These are phyloP conservation scores for Magnaporthiopsis rhizophila DNA, from an alignment of 2,329 filamentous ascomycete species.

Conservation along the genomic window DNA sequence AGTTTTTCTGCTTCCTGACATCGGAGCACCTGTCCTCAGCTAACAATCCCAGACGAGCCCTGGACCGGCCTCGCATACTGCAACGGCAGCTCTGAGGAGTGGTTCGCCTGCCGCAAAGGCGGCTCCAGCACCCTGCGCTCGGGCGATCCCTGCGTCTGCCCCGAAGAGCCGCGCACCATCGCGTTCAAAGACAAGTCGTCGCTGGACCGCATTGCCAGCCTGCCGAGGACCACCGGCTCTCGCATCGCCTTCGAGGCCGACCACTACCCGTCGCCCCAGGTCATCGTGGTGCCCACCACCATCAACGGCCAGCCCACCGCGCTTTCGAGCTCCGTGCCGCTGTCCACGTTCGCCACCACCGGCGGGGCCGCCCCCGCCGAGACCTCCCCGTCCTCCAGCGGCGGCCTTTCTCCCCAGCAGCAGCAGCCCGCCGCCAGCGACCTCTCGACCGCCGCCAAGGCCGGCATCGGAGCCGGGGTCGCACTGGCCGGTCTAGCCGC, in stretches of 20 bases:
- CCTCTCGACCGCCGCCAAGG: constrained; percentile 18
- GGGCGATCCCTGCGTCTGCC: constrained; percentile 23
- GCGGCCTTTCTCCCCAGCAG: background rate
- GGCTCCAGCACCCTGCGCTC: constrained; percentile 13
- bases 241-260: constrained; percentile 15
- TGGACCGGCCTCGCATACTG: constrained; percentile 29
- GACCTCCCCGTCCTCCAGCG: background rate
- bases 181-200: constrained; percentile 16
- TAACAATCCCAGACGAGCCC: constrained; percentile 12
- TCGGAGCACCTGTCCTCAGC: too few relatives aligned
- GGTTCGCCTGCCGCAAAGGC: constrained; percentile 24
- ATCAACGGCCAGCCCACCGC: constrained; percentile 1
- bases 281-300: constrained; percentile 17
- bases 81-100: constrained; percentile 22
- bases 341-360: background rate
- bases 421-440: background rate
- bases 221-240: constrained; percentile 17
- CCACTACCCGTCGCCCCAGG: constrained; percentile 12
- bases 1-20: background rate
- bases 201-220: constrained; percentile 19
- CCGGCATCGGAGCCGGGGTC: constrained; percentile 10
- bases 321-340: background rate
- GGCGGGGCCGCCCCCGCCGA: background rate
- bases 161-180: constrained; percentile 19
- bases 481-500: constrained; percentile 2